Evolutionary conservation across 495 filamentous ascomycete genomes (phyloP), one percentile per base, ranked within the genome.

Genomic region (Chaetomium fimeti): DNA sequence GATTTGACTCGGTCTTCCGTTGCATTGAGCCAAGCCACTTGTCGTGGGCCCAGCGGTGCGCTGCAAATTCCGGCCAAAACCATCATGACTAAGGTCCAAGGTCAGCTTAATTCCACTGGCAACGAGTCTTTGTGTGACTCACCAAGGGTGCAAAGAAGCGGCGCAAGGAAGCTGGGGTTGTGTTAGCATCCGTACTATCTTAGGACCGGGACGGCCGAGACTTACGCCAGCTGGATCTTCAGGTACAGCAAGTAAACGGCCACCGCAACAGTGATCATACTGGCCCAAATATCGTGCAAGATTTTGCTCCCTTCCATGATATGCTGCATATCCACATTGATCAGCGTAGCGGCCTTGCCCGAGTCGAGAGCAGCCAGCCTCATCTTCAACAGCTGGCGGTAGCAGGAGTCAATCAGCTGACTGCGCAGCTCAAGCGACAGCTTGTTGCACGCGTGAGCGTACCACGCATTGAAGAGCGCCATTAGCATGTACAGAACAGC

Each of bases 321-420:
- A 53, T 61, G 59, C 20, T 61, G 59, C 59, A 61, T 61, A 18
- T 61, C 59, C 45, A 61, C 59, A 24, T 61, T 61, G 59, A 61
- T 61, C 3, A 61, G 29, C 13, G 59, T 61, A 15, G 59, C 48
- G 6, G 59, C 59, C 12, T 61, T 61, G 2, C 59, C 59, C 13
- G 59, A 52, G 47, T 61, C 47, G 18, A 61, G 42, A 1, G 59
- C 59, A 52, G 59, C 47, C 25, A 61, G 28, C 16, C 59, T 29
- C 20, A 61, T 40, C 59, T 61, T 61, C 45, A 61, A 13, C 25
- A 61, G 20, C 28, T 61, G 45, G 2, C 59, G 59, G 36, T 61
- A 61, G 32, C 59, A 61, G 2, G 59, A 61, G 25, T 61, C 59
- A 24, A 61, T 22, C 28, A 61, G 32, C 29, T 61, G 59, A 28